Base-by-base conservation (phyloP, 148 eudicot genomes). In the Silene uniflora region DNA sequence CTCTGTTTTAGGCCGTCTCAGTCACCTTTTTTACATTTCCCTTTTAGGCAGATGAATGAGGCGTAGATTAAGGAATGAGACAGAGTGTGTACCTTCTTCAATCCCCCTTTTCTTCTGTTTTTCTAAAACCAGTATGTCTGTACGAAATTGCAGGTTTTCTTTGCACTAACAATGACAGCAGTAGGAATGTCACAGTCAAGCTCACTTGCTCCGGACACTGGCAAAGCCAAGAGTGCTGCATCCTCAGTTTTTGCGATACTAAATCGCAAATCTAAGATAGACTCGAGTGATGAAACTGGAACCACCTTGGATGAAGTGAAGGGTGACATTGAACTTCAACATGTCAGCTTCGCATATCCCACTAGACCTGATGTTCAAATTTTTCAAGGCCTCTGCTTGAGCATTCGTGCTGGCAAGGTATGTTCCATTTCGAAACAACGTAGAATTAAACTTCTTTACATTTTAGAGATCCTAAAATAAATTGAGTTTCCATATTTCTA, bases 261-360 rank as follows among this genome's bases (percentile, higher is more conserved):
- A 35, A 91, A 90, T 54, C 74, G 91, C 13, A 85, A 90, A 64
- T 90, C 91, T 3, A 85, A 83, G 78, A 85, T 88, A 72, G 91
- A 90, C 73, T 82, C 94, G 7, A 85, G 87, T 47, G 87, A 90
- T 39, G 87, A 90, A 66, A 78, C 88, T 13, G 96, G 96, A n/a
- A 74, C 78, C 23, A 87, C 82, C 35, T 75, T 87, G 60, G 88
- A 86, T 42, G 74, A 69, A 59, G 85, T 89, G 0, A 86, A 81
- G 77, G 96, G 96, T 52, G 87, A 88, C 11, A 85, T 91, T 63
- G 91, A 86, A 72, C 80, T 91, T 39, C 79, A 72, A 0, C 88
- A 83, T 27, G 79, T 91, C 60, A 82, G 82, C 82, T 91, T 91
- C 80, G 84, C 71, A n/a, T 91, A 91, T 78, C 91, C 96, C 18